These are phyloP conservation scores for Taxawa tesnikishii DNA, from an alignment of 2,329 filamentous ascomycete genomes.

Conservation along the genomic window DNA sequence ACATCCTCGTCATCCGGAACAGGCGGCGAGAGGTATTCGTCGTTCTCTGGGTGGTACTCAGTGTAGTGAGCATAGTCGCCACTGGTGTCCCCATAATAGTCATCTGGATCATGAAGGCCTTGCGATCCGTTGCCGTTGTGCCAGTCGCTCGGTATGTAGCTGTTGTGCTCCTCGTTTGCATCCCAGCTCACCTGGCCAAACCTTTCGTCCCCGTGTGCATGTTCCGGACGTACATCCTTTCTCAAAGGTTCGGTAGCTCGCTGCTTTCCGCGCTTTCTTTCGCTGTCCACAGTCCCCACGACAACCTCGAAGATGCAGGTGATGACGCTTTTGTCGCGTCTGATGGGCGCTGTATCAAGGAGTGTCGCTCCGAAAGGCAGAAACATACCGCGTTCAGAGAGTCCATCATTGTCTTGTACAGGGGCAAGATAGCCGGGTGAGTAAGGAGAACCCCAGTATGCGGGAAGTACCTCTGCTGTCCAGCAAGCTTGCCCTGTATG, in stretches of 20 bases:
- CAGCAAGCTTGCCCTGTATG: conserved; percentile 71
- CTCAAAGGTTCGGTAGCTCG: neutral
- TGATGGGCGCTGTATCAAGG: conserved; percentile 74
- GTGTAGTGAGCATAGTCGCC: conserved; percentile 5
- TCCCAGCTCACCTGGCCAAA: too few species aligned
- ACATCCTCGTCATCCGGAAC: conserved; percentile 48
- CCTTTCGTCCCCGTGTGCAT: too few species aligned
- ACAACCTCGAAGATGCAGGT: conserved; percentile 75
- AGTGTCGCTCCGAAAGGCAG: conserved; percentile 42
- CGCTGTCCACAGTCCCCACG: conserved; percentile 74
- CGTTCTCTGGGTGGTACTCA: conserved; percentile 29
- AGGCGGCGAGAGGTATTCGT: conserved; percentile 34
- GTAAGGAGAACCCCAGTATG: conserved; percentile 4
- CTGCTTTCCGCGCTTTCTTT: conserved; percentile 36
- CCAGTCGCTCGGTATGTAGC: too few species aligned
- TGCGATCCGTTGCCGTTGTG: conserved; percentile 1
- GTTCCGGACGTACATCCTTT: too few species aligned
- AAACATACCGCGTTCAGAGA: conserved; percentile 5
- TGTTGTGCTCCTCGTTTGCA: too few species aligned
- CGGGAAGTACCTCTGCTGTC: conserved; percentile 45
- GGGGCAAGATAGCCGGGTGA: conserved; percentile 2
- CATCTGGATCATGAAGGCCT: conserved; percentile 1
- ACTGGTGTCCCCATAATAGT: conserved; percentile 2
- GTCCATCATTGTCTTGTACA: too few species aligned
- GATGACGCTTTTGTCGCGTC: conserved; percentile 85